phyloP scores from a whole-genome alignment of 1,139 yeast species.

The Saccharomyces hybrid region DNA sequence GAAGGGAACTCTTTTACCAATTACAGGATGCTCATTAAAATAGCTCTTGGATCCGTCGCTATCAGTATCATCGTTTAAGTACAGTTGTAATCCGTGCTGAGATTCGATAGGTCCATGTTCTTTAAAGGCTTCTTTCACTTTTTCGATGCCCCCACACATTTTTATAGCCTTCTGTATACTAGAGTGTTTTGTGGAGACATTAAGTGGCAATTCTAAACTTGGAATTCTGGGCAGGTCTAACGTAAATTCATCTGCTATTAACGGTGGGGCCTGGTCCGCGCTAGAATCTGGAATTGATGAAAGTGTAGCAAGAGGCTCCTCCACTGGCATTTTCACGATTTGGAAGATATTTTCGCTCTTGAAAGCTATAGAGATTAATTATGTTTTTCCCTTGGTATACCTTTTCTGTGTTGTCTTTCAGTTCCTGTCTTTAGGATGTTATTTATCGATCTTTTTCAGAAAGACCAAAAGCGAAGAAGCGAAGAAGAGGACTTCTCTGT shows the following conservation, averaged over 20 bases:
- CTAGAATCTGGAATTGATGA: slow-evolving; percentile 1
- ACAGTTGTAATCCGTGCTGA: slow-evolving; percentile 56
- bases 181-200: slow-evolving; percentile 38
- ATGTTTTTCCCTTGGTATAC: not conserved
- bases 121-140: slow-evolving; percentile 33
- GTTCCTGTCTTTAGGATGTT: not conserved
- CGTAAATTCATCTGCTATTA: slow-evolving; percentile 44
- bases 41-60: slow-evolving; percentile 14
- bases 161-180: slow-evolving; percentile 55
- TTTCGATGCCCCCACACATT: slow-evolving; percentile 68
- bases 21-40: slow-evolving; percentile 68
- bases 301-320: not conserved
- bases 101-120: slow-evolving; percentile 40
- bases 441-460: not conserved
- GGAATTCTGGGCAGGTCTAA: slow-evolving; percentile 70
- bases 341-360: not conserved
- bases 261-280: slow-evolving; percentile 4
- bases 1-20: slow-evolving; percentile 40
- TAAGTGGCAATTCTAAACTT: slow-evolving; percentile 73
- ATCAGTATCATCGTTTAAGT: slow-evolving; percentile 27
- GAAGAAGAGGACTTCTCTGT: not conserved
- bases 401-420: not conserved
- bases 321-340: not conserved
- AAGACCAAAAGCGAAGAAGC: too few relatives aligned
- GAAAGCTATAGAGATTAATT: not conserved